A percentile compares a stretch with the other conserved stretches of the same genome.
Conservation (phyloP, 176 grass and related monocot species). For the Triticum timopheevii region DNA sequence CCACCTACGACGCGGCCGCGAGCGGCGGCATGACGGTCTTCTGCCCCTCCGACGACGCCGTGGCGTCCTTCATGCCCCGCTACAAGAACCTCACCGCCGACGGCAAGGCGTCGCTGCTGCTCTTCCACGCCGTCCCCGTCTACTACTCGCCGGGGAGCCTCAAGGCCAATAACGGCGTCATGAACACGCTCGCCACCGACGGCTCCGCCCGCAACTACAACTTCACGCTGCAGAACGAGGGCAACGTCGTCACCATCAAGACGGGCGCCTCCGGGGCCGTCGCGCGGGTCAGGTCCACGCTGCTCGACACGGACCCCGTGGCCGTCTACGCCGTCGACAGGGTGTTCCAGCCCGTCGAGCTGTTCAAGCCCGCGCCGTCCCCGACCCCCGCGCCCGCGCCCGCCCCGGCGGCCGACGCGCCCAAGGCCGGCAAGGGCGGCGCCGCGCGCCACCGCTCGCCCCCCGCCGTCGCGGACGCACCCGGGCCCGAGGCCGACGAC, state of each 20-base stretch:
- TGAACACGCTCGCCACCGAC: slow-evolving; percentile 89
- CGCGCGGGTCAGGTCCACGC: slow-evolving; percentile 47
- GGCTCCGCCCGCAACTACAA: slow-evolving; percentile 66
- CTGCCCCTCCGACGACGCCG: slow-evolving; percentile 69
- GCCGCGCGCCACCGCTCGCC: not conserved
- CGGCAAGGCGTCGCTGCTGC: slow-evolving; percentile 60
- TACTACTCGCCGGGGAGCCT: slow-evolving; percentile 60
- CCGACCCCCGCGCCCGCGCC: slow-evolving; percentile 46
- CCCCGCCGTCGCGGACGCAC: slow-evolving; percentile 44
- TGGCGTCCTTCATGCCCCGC: slow-evolving; percentile 50
- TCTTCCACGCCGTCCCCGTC: slow-evolving; percentile 80
- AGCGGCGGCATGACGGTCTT: slow-evolving; percentile 77
- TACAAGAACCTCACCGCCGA: slow-evolving; percentile 76
- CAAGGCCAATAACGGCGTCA: slow-evolving; percentile 77
- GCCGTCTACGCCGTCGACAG: slow-evolving; percentile 57
- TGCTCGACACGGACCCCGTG: slow-evolving; percentile 56
- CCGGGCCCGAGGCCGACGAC: slow-evolving; percentile 28
- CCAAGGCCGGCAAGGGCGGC: slow-evolving; percentile 33
- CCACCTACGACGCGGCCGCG: slow-evolving; percentile 55
- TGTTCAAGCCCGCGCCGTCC: slow-evolving; percentile 51
- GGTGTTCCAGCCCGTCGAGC: slow-evolving; percentile 71
- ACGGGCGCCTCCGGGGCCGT: slow-evolving; percentile 32
- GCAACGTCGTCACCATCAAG: slow-evolving; percentile 67
- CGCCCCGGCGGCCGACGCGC: not conserved
- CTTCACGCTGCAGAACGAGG: slow-evolving; percentile 76